phyloP scores from a whole-genome alignment of 306 rosid species.

The Citrullus mucosospermus region DNA sequence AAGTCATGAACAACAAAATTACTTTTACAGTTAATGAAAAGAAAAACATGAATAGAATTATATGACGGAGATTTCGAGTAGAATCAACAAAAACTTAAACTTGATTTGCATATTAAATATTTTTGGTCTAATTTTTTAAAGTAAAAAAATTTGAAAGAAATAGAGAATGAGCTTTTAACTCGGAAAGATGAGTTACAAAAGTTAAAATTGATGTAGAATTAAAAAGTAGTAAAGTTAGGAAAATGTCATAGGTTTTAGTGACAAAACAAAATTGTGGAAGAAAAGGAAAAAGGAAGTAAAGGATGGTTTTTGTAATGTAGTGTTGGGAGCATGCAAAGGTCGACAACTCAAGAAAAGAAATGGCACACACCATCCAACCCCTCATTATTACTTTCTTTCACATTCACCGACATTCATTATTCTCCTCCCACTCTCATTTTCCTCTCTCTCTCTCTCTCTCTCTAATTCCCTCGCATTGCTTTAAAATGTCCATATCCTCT shows the following conservation, averaged over 20 bases:
- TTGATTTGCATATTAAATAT: too few relatives aligned
- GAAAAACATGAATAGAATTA: too few relatives aligned
- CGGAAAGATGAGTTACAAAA: too few relatives aligned
- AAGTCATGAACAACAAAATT: too few relatives aligned
- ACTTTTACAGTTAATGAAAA: too few relatives aligned
- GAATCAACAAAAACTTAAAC: too few relatives aligned
- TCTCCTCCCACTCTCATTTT: not conserved
- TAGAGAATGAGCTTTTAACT: too few relatives aligned
- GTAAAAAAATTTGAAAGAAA: too few relatives aligned
- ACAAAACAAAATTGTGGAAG: not conserved
- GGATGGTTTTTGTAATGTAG: not conserved
- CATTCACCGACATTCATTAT: conserved; percentile 9
- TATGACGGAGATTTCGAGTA: too few relatives aligned
- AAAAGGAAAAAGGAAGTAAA: not conserved
- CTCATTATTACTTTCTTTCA: conserved; percentile 4
- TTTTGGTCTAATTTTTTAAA: too few relatives aligned
- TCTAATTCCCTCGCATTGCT: not conserved
- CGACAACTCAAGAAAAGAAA: not conserved
- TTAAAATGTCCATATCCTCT: too few relatives aligned
- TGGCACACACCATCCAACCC: not conserved
- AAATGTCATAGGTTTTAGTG: not conserved
- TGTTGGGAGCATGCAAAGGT: conserved; percentile 5
- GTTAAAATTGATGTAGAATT: too few relatives aligned
- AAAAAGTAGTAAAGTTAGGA: not conserved
- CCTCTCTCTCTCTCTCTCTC: not conserved